Evolutionary conservation across 176 grass and related monocot genomes (phyloP).

Genomic region (Musa troglodytarum): DNA sequence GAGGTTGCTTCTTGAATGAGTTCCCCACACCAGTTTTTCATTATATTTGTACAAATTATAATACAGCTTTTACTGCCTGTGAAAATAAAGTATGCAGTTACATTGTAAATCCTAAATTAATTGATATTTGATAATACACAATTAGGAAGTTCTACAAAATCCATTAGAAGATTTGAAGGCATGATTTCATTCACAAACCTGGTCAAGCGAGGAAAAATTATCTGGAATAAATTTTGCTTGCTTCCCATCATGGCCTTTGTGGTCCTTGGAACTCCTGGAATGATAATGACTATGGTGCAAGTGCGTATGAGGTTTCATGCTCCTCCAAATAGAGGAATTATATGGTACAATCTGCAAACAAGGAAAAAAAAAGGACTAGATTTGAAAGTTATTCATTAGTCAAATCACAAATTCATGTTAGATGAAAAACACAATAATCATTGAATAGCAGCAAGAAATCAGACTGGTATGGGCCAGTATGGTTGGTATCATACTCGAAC

Average conservation of each 20-base stretch:
- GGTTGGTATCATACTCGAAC: too few species aligned
- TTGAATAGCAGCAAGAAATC: too few species aligned
- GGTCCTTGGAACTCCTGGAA: slow-evolving; percentile 33
- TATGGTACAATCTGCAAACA: background rate
- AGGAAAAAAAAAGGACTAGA: background rate
- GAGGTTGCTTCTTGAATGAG: too few species aligned
- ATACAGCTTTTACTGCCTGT: too few species aligned
- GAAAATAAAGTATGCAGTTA: too few species aligned
- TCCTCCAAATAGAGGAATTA: slow-evolving; percentile 26
- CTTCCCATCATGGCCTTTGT: slow-evolving; percentile 15
- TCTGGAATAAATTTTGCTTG: slow-evolving; percentile 60
- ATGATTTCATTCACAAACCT: slow-evolving; percentile 29
- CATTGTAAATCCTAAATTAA: too few species aligned
- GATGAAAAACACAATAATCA: too few species aligned
- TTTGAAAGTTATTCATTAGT: background rate
- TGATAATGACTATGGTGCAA: slow-evolving; percentile 28
- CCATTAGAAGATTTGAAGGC: background rate
- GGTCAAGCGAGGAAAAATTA: slow-evolving; percentile 70
- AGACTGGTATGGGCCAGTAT: too few species aligned
- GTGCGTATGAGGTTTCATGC: slow-evolving; percentile 40
- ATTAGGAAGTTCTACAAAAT: background rate
- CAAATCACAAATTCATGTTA: too few species aligned
- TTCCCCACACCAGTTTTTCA: too few species aligned
- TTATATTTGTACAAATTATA: too few species aligned
- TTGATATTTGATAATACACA: background rate